Base-by-base conservation (phyloP, 495 filamentous ascomycete genomes). In the Margaritispora aquatica region DNA sequence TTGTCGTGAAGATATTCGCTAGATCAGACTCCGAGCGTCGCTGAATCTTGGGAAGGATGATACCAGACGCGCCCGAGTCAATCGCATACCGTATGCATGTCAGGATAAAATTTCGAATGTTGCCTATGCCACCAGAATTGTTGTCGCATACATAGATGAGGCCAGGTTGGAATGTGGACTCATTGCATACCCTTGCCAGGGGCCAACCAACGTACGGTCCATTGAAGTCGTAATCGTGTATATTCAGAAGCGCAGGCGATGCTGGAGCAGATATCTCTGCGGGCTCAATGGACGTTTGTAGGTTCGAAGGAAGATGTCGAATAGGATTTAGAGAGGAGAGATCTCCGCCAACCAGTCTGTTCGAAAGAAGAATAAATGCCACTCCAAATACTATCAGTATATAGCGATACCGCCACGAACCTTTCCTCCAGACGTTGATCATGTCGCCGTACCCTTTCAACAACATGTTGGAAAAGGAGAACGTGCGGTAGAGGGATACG, bases 61-160 rank as follows among this genome's bases (percentile, higher is more conserved):
- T 19, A 8, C 53, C 59, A 11, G 64, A 34, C 9, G 65, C 65
- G 19, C 67, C 67, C 13, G 63, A 58, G 8, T 67, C 62, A 22
- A 69, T 67, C 2, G 60, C 67, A 36, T 69, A 67, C 44, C 65
- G 60, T 23, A 69, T 49, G 54, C 67, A 69, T 17, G 60, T 70
- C 56, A 73, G 67, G 55, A 80, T 74, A 65, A 75, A 80, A 64
- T 78, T 79, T 47, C 77, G 70, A 47, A 80, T 79, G 62, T 80
- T 80, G 34, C 77, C 77, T 8, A 77, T 73, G 15, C 77, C 77
- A 36, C 77, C 77, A 23, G 75, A 77, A 66, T 79, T 80, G 63
- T 77, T 75, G 64, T 79, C 76, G 65, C 77, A 80, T 72, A 59
- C 46, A 57, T 76, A 80, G 1, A 75, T 63, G 1, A 79, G 53